Conservation (phyloP, 805 yeast species). For the Kodamaea hsintzibuensis region DNA sequence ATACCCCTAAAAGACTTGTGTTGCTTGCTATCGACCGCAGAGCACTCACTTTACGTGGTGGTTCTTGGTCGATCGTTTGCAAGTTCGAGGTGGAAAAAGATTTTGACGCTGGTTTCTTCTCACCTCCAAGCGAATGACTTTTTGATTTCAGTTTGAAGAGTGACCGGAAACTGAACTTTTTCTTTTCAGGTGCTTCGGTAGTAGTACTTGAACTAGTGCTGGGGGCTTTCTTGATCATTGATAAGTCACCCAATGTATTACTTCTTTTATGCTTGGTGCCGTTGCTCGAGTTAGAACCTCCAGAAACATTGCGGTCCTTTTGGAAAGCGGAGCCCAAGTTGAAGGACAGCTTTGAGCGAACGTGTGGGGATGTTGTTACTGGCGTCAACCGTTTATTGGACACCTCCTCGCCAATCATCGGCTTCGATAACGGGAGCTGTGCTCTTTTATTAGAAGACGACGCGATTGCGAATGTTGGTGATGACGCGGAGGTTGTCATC, state of each 20-base stretch:
- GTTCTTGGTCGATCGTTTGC: conserved; percentile 1
- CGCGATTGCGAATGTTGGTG: conserved; percentile 4
- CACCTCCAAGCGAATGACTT: conserved; percentile 22
- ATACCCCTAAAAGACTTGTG: conserved; percentile 18
- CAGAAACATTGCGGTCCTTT: not conserved
- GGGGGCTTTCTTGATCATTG: conserved; percentile 7
- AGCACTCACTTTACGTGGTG: conserved; percentile 1
- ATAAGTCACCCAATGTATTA: conserved; percentile 13
- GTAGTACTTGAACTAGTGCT: not conserved
- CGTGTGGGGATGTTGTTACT: not conserved
- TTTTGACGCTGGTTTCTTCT: conserved; percentile 17
- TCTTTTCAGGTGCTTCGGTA: conserved; percentile 18
- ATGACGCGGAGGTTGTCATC: conserved; percentile 1
- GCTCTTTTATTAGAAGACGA: not conserved
- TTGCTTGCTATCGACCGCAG: conserved; percentile 4
- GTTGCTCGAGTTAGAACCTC: not conserved
- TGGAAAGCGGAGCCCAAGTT: not conserved
- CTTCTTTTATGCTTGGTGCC: conserved; percentile 9
- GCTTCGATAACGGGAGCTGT: conserved; percentile 1
- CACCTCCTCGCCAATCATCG: conserved; percentile 1
- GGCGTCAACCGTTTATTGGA: not conserved
- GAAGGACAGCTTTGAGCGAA: conserved; percentile 5
- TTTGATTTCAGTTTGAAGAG: conserved; percentile 40
- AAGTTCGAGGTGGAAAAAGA: conserved; percentile 35
- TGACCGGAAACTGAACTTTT: conserved; percentile 40